A percentile compares a stretch with the other conserved stretches of the same genome.
phyloP scores from a whole-genome alignment of 2,329 filamentous ascomycete species.

The Xenoacremonium recifei region DNA sequence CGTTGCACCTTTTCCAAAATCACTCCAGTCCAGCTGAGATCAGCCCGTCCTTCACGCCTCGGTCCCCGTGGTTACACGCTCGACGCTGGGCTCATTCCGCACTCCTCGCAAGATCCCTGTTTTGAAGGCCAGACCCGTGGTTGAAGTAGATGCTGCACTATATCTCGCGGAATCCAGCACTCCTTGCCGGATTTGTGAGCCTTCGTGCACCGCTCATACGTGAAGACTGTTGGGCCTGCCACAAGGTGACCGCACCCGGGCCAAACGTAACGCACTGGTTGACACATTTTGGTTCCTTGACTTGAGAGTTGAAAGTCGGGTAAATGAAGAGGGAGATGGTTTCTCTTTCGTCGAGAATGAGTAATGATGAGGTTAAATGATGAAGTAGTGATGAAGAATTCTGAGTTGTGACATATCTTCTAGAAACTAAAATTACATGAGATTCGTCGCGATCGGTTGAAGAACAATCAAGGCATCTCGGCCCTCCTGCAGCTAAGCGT shows the following conservation, averaged over 20 bases:
- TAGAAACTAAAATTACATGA: not conserved
- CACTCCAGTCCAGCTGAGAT: too few species aligned
- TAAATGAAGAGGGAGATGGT: too few species aligned
- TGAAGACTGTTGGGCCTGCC: slow-evolving; percentile 6
- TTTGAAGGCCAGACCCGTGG: slow-evolving; percentile 12
- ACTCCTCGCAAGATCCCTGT: too few species aligned
- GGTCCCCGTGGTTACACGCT: too few species aligned
- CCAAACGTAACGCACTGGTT: slow-evolving; percentile 19
- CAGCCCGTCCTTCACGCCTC: too few species aligned
- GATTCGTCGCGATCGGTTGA: not conserved
- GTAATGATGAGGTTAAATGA: not conserved
- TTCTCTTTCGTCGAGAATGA: not conserved
- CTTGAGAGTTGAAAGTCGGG: not conserved
- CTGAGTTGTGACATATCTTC: not conserved
- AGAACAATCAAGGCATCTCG: not conserved
- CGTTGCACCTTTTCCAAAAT: too few species aligned
- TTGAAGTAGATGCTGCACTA: slow-evolving; percentile 2
- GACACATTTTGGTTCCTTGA: slow-evolving; percentile 17
- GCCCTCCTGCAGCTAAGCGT: too few species aligned
- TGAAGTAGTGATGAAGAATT: not conserved
- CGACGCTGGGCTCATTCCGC: too few species aligned
- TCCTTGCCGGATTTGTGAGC: slow-evolving; percentile 9
- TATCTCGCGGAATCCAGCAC: slow-evolving; percentile 18
- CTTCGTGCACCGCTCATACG: slow-evolving; percentile 13
- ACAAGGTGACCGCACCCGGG: slow-evolving; percentile 21